phyloP scores from a whole-genome alignment of 176 grass and related monocot genomes.

The Triticum urartu region DNA sequence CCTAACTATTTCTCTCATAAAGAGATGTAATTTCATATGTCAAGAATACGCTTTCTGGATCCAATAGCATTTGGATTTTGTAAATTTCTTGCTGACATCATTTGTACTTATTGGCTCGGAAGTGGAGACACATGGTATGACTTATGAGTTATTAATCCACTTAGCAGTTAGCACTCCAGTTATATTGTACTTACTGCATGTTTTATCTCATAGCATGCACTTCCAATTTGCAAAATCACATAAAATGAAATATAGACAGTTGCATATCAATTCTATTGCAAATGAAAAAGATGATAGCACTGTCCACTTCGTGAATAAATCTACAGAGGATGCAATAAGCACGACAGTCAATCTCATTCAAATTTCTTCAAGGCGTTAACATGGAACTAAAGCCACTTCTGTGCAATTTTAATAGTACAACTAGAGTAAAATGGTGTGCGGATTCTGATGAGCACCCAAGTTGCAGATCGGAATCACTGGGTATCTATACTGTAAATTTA shows the following conservation, averaged over 20 bases:
- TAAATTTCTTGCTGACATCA: too few species aligned
- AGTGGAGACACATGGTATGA: neutral
- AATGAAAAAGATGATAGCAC: neutral
- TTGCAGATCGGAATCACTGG: neutral
- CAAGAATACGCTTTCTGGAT: too few species aligned
- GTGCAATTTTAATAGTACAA: neutral
- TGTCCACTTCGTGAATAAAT: neutral
- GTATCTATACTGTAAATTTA: neutral
- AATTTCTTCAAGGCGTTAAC: neutral
- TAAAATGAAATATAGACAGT: neutral
- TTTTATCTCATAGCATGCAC: slow-evolving; percentile 6
- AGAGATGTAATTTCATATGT: too few species aligned
- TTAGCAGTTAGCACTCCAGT: neutral
- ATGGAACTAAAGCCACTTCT: neutral
- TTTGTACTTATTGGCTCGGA: too few species aligned
- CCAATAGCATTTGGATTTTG: too few species aligned
- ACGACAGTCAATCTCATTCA: slow-evolving; percentile 3
- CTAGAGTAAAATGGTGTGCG: neutral
- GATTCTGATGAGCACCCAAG: neutral
- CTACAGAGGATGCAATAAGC: neutral
- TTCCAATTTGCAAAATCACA: neutral
- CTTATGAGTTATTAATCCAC: neutral
- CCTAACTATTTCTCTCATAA: too few species aligned
- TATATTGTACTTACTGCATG: neutral
- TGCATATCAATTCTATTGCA: neutral